Conservation (phyloP, 2,329 filamentous ascomycete species). For the Diaporthe sp. region DNA sequence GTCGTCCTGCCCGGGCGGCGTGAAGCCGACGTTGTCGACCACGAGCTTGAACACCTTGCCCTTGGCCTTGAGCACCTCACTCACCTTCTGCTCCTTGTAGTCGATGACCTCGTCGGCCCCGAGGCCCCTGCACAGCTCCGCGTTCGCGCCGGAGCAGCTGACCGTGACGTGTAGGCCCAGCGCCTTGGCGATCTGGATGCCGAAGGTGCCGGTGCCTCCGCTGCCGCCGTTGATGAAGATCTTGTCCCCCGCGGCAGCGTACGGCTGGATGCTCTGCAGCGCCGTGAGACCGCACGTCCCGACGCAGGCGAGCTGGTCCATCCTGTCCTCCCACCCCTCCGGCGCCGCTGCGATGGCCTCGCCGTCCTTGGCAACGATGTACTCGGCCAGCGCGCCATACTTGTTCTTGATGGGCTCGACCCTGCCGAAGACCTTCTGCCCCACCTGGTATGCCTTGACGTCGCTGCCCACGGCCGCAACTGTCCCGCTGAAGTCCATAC, state of each 20-base stretch:
- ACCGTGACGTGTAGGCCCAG: constrained; percentile 70
- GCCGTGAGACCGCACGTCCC: constrained; percentile 62
- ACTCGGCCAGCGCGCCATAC: constrained; percentile 55
- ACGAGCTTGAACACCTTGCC: constrained; percentile 64
- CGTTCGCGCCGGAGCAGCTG: constrained; percentile 70
- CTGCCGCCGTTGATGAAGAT: constrained; percentile 76
- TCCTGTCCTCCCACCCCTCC: constrained; percentile 50
- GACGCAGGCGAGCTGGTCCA: constrained; percentile 56
- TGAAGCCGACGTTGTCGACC: constrained; percentile 69
- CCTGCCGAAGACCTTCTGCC: constrained; percentile 61
- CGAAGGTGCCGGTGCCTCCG: constrained; percentile 71
- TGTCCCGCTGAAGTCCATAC: constrained; percentile 63
- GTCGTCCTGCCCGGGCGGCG: constrained; percentile 49
- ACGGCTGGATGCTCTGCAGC: constrained; percentile 60
- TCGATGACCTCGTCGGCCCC: constrained; percentile 75
- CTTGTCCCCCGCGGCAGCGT: constrained; percentile 56
- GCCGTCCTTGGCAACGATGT: constrained; percentile 46
- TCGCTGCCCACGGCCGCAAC: constrained; percentile 52
- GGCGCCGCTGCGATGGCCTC: constrained; percentile 54
- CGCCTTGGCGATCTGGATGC: constrained; percentile 73
- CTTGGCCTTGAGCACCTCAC: constrained; percentile 58
- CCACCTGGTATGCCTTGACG: constrained; percentile 49
- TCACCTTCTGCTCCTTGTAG: constrained; percentile 65
- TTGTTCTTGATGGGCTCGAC: constrained; percentile 40
- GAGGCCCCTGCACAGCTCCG: constrained; percentile 66